Conservation (phyloP, 2,329 filamentous ascomycete species). For the Salinomyces thailandicus region DNA sequence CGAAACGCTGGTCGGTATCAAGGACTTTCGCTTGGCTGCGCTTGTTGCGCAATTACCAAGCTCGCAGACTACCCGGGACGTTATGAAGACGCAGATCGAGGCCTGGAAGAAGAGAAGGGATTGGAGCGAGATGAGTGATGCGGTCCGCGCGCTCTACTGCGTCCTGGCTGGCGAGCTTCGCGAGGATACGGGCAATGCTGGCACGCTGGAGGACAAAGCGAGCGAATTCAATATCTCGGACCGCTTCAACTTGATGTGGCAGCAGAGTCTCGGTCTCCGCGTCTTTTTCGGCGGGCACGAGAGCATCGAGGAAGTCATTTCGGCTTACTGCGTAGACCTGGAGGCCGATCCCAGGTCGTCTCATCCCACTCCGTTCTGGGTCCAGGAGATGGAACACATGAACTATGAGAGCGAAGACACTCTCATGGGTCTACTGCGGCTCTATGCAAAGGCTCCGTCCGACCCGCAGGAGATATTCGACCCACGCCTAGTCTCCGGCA, state of each 20-base stretch:
- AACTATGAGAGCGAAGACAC: constrained; percentile 58
- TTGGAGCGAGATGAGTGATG: constrained; percentile 75
- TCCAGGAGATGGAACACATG: constrained; percentile 1
- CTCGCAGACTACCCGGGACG: constrained; percentile 56
- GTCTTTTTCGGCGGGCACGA: constrained; percentile 74
- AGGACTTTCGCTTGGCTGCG: constrained; percentile 74
- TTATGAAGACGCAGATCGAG: constrained; percentile 69
- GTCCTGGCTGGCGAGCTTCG: constrained; percentile 81
- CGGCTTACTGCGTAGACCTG: constrained; percentile 63
- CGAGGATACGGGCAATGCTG: constrained; percentile 66
- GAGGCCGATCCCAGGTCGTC: constrained; percentile 57
- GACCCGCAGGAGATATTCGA: constrained; percentile 59
- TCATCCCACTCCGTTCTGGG: constrained; percentile 57
- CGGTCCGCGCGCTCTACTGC: constrained; percentile 80
- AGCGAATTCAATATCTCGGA: constrained; percentile 72
- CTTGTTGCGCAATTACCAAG: constrained; percentile 73
- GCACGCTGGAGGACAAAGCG: constrained; percentile 67
- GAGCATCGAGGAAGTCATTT: constrained; percentile 60
- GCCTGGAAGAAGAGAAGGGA: constrained; percentile 77
- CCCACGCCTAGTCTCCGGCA: constrained; percentile 65
- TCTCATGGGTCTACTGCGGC: constrained; percentile 74
- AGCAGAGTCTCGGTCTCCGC: constrained; percentile 81
- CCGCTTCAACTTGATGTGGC: constrained; percentile 82
- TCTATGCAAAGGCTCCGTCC: constrained; percentile 33
- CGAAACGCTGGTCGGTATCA: constrained; percentile 61